Conservation (phyloP, 1,284 basidiomycete species). For the Leucoagaricus sp. region DNA sequence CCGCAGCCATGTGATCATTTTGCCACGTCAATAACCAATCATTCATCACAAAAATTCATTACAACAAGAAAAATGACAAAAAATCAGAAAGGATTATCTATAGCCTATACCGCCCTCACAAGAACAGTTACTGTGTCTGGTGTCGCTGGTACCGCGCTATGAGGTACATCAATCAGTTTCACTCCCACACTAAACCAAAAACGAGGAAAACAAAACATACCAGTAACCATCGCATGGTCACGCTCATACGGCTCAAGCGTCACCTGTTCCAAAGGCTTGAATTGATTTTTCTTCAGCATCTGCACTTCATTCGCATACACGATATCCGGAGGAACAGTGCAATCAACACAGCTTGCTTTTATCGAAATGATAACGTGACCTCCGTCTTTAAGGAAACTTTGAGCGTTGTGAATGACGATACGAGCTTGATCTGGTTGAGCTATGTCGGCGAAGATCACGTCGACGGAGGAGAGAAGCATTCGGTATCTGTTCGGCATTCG, state of each 20-base stretch:
- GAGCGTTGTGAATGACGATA: slow-evolving; percentile 92
- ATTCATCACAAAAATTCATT: background rate
- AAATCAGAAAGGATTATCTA: background rate
- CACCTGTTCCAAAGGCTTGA: slow-evolving; percentile 94
- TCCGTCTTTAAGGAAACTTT: slow-evolving; percentile 94
- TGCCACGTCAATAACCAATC: slow-evolving; percentile 18
- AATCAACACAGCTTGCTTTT: slow-evolving; percentile 99
- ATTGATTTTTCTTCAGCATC: slow-evolving; percentile 76
- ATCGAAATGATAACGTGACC: slow-evolving; percentile 97
- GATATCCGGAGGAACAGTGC: slow-evolving; percentile 85
- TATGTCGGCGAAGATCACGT: slow-evolving; percentile 97
- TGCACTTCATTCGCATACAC: slow-evolving; percentile 93
- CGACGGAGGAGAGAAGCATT: slow-evolving; percentile 91
- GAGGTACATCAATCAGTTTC: background rate
- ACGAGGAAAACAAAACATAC: slow-evolving; percentile 34
- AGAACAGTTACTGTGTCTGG: slow-evolving; percentile 3
- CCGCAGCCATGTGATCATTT: slow-evolving; percentile 4
- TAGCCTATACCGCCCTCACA: background rate
- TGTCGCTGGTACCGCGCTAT: slow-evolving; percentile 60
- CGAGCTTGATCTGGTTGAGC: slow-evolving; percentile 99
- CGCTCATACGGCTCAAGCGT: slow-evolving; percentile 86
- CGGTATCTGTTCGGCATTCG: slow-evolving; percentile 94
- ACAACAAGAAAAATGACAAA: background rate
- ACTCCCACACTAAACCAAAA: background rate
- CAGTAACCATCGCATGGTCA: slow-evolving; percentile 84